These are phyloP conservation scores for Pythium insidiosum DNA, from an alignment of 352 stramenopile genomes.

Conservation along the genomic window DNA sequence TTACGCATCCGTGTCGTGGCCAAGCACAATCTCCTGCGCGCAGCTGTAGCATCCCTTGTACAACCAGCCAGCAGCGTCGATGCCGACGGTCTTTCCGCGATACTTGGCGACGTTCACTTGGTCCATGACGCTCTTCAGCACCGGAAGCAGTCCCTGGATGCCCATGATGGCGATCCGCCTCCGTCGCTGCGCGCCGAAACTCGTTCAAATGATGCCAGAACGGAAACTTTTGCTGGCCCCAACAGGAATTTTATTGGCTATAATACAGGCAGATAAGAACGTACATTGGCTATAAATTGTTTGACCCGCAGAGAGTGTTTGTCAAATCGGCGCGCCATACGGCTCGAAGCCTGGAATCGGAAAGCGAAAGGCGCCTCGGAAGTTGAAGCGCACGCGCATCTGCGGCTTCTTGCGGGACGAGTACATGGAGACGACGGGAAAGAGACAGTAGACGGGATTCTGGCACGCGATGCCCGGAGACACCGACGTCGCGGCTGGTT, in stretches of 20 bases:
- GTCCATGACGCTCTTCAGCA: conserved; percentile 73
- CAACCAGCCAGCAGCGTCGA: conserved; percentile 76
- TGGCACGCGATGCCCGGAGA: conserved; percentile 28
- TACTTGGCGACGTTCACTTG: conserved; percentile 76
- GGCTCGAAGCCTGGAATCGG: conserved; percentile 60
- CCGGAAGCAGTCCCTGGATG: conserved; percentile 28
- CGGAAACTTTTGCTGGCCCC: too few relatives aligned
- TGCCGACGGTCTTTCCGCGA: conserved; percentile 53
- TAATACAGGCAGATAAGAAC: background rate
- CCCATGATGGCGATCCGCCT: conserved; percentile 14
- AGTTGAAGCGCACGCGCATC: conserved; percentile 71
- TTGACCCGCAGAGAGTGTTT: too few relatives aligned
- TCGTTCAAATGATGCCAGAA: too few relatives aligned
- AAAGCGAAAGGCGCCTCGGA: conserved; percentile 63
- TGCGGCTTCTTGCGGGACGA: conserved; percentile 60
- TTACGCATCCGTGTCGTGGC: conserved; percentile 40
- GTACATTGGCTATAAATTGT: conserved; percentile 7
- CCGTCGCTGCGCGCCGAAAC: too few relatives aligned
- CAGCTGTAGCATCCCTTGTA: conserved; percentile 90
- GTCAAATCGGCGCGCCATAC: conserved; percentile 53
- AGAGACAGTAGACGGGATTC: conserved; percentile 51
- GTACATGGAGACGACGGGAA: conserved; percentile 71
- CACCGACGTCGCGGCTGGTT: background rate
- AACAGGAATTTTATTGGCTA: too few relatives aligned
- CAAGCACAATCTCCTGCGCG: conserved; percentile 68